Conservation (phyloP, 768 basidiomycete genomes). For the Pleurotus cornucopiae region DNA sequence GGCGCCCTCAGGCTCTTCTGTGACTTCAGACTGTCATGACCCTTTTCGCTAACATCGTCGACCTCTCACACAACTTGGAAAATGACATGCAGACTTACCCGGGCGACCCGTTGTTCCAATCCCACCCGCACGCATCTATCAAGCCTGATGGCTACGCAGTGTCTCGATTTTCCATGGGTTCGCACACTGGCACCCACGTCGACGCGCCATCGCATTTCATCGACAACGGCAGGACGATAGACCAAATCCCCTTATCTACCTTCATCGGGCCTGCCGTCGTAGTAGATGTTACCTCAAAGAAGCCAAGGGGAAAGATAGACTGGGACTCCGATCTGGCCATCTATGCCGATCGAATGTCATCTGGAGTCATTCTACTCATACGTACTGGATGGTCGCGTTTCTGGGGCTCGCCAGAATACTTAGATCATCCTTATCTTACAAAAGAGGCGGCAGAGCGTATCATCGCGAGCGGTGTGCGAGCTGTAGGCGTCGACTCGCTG, state of each 20-base stretch:
- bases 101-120: slow-evolving; percentile 47
- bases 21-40: no score
- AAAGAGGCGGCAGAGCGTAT: slow-evolving; percentile 48
- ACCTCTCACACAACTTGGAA: slow-evolving; percentile 51
- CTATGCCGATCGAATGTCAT: slow-evolving; percentile 30
- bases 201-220: slow-evolving; percentile 77
- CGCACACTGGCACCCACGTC: slow-evolving; percentile 78
- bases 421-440: slow-evolving; percentile 62
- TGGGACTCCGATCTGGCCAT: slow-evolving; percentile 45
- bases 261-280: slow-evolving; percentile 54
- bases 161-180: slow-evolving; percentile 49
- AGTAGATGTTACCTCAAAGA: slow-evolving; percentile 47
- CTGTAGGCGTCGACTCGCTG: slow-evolving; percentile 61
- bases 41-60: slow-evolving; percentile 28
- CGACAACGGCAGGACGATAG: slow-evolving; percentile 49
- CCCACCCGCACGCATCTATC: slow-evolving; percentile 33
- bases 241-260: slow-evolving; percentile 49
- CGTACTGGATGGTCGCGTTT: slow-evolving; percentile 65
- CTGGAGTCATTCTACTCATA: slow-evolving; percentile 47
- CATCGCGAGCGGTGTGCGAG: slow-evolving; percentile 44
- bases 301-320: slow-evolving; percentile 41
- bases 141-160: slow-evolving; percentile 46
- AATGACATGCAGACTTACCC: slow-evolving; percentile 45
- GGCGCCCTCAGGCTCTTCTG: no score
- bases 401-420: slow-evolving; percentile 49